Percentiles rank a stretch among this genome's conserved stretches.
Conservation (phyloP, 805 yeast genomes). For the Metschnikowia reukaufii region DNA sequence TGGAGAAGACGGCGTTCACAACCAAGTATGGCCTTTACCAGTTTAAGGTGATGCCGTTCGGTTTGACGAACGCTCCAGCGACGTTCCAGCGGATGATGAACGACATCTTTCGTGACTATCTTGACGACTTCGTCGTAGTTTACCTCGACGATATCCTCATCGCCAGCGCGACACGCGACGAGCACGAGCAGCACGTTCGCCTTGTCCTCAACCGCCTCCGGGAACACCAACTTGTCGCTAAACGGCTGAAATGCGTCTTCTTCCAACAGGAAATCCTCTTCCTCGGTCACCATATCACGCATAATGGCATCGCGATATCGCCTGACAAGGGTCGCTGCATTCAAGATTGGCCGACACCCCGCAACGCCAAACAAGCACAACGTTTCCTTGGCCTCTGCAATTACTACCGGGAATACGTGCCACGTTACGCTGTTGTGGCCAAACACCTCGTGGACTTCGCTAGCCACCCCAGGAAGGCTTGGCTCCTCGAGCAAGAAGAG, state of each 20-base stretch:
- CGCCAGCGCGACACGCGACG: neutral
- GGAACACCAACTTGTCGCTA: neutral
- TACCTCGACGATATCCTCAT: too few species aligned
- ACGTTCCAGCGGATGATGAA: too few species aligned
- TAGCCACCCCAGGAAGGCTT: neutral
- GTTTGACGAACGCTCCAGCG: too few species aligned
- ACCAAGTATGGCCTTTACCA: constrained; percentile 8
- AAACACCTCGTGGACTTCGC: neutral
- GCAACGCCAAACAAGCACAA: neutral
- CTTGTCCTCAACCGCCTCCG: constrained; percentile 1
- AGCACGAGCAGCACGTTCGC: neutral
- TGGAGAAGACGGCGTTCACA: constrained; percentile 5
- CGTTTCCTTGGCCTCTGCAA: constrained; percentile 1
- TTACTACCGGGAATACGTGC: constrained; percentile 1
- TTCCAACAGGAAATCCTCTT: constrained; percentile 1
- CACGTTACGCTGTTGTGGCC: neutral
- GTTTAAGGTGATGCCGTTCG: too few species aligned
- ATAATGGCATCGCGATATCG: too few species aligned
- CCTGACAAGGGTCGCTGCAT: too few species aligned
- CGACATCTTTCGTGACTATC: too few species aligned
- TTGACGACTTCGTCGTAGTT: too few species aligned
- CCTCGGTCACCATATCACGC: too few species aligned
- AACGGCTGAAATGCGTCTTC: constrained; percentile 6
- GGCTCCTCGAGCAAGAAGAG: too few species aligned
- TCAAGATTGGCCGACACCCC: too few species aligned